Evolutionary conservation across 495 filamentous ascomycete species (phyloP).

Genomic region (Penicillium malachiteum): DNA sequence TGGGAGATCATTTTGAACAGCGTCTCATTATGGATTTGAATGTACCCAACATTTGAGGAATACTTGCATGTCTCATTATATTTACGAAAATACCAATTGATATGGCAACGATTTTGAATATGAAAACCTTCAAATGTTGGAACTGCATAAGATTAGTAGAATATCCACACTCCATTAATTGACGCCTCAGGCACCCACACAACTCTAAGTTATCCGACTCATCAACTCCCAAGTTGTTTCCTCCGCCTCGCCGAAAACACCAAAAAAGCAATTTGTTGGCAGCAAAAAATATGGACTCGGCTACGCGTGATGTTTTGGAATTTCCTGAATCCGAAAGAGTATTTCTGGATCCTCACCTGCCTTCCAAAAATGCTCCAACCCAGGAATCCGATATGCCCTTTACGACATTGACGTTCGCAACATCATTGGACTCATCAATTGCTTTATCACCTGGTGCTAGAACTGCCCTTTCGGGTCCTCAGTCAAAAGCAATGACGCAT

Average conservation of each 20-base stretch:
- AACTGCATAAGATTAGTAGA: no score
- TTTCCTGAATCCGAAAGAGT: slow-evolving; percentile 36
- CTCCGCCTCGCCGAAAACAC: no score
- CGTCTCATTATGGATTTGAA: no score
- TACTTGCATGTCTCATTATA: no score
- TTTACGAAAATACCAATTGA: no score
- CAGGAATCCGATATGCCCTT: slow-evolving; percentile 35
- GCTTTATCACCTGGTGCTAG: slow-evolving; percentile 70
- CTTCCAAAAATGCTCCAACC: slow-evolving; percentile 21
- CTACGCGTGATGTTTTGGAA: slow-evolving; percentile 32
- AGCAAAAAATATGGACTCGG: slow-evolving; percentile 6
- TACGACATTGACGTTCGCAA: slow-evolving; percentile 87
- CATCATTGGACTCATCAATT: slow-evolving; percentile 77
- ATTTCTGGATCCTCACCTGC: slow-evolving; percentile 48
- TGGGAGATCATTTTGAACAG: no score
- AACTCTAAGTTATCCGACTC: background rate
- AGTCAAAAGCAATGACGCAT: slow-evolving; percentile 90
- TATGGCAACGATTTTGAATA: no score
- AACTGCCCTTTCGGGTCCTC: slow-evolving; percentile 75
- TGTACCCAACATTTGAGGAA: no score
- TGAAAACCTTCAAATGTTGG: no score
- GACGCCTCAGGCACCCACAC: slow-evolving; percentile 10
- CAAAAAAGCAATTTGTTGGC: no score
- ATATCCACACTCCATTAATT: no score
- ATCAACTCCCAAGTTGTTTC: background rate